These are phyloP conservation scores for Stentor coeruleus DNA, from an alignment of 73 alveolate species.

Conservation along the genomic window DNA sequence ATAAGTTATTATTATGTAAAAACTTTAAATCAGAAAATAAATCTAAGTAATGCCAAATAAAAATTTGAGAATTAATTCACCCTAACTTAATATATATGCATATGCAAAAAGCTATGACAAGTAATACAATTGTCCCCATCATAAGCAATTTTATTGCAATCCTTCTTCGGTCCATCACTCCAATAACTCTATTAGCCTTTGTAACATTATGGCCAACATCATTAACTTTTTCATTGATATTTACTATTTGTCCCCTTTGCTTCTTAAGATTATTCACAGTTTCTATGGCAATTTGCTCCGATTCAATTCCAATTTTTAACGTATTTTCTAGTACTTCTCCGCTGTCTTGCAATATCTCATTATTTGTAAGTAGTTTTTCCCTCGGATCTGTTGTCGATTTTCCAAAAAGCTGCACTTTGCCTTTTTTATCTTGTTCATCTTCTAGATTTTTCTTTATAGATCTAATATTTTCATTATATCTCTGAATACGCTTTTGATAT, in stretches of 20 bases:
- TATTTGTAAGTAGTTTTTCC: constrained; percentile 6
- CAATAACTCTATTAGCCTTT: constrained; percentile 12
- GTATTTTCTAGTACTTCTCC: constrained; percentile 9
- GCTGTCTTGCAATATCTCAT: constrained; percentile 18
- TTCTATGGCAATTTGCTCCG: constrained; percentile 11
- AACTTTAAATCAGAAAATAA: no score
- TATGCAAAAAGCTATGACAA: not conserved
- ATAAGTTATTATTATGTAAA: no score
- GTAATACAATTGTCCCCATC: not conserved
- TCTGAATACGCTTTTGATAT: not conserved
- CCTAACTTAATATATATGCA: constrained; percentile 7
- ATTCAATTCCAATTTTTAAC: not conserved
- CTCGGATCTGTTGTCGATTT: not conserved
- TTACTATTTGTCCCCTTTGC: constrained; percentile 4
- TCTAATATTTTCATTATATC: not conserved
- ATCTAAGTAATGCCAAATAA: no score
- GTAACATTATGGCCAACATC: constrained; percentile 20
- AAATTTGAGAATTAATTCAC: no score
- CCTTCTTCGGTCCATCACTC: constrained; percentile 19
- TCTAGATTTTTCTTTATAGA: not conserved
- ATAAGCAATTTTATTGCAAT: constrained; percentile 1
- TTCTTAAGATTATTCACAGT: not conserved
- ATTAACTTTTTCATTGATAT: constrained; percentile 23
- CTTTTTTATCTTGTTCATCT: not conserved
- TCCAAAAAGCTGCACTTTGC: not conserved